These are phyloP conservation scores for Tylopilus intermedius DNA, from an alignment of 768 basidiomycete genomes.

Conservation along the genomic window DNA sequence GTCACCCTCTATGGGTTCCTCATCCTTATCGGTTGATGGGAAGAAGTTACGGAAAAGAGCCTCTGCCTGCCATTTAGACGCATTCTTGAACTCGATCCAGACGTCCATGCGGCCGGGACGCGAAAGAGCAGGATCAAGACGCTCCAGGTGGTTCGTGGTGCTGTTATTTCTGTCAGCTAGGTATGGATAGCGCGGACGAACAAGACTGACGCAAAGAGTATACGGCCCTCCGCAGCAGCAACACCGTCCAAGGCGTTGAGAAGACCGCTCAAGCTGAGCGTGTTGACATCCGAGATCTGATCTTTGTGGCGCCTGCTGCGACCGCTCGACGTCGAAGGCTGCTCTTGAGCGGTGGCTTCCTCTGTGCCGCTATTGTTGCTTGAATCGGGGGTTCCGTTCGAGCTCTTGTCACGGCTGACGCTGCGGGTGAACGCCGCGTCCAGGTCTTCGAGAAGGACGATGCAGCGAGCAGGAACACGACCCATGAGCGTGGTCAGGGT, in stretches of 20 bases:
- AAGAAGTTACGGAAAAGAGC: constrained; percentile 87
- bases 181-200: background rate
- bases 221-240: constrained; percentile 79
- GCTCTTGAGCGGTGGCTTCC: constrained; percentile 28
- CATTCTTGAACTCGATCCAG: constrained; percentile 86
- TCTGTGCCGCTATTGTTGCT: constrained; percentile 29
- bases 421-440: constrained; percentile 85
- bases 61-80: constrained; percentile 81
- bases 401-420: constrained; percentile 56
- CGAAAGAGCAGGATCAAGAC: constrained; percentile 85
- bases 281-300: constrained; percentile 71
- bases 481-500: constrained; percentile 85
- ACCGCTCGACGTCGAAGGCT: constrained; percentile 31
- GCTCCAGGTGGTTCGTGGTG: constrained; percentile 88
- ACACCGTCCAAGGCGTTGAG: constrained; percentile 85
- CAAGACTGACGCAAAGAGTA: constrained; percentile 77
- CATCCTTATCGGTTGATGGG: constrained; percentile 62
- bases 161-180: constrained; percentile 32
- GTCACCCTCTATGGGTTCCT: constrained; percentile 35
- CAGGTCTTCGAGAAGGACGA: constrained; percentile 86
- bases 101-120: constrained; percentile 92
- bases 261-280: constrained; percentile 73
- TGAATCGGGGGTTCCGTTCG: constrained; percentile 41
- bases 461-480: constrained; percentile 77
- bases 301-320: constrained; percentile 47